A percentile compares a stretch with the other conserved stretches of the same genome.
phyloP scores from a whole-genome alignment of 495 filamentous ascomycete genomes.

The Penicillium antarcticum region DNA sequence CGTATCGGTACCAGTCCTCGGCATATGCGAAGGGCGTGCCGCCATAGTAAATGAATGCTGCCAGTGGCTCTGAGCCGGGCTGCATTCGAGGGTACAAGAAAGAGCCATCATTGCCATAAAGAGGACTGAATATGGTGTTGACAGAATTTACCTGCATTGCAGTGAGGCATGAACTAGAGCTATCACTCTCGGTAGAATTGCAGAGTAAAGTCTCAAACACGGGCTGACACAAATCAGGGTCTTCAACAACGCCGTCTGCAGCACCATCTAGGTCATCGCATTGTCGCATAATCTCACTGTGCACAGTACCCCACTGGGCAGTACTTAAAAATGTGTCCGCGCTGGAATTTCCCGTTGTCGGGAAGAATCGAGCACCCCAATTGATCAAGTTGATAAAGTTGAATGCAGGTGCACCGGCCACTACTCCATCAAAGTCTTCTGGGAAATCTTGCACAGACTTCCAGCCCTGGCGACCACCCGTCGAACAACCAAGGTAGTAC shows the following conservation, averaged over 20 bases:
- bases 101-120: slow-evolving; percentile 47
- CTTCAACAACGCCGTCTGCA: slow-evolving; percentile 67
- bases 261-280: slow-evolving; percentile 64
- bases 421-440: slow-evolving; percentile 61
- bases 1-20: slow-evolving; percentile 51
- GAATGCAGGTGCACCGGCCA: slow-evolving; percentile 55
- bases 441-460: slow-evolving; percentile 49
- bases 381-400: slow-evolving; percentile 50
- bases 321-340: slow-evolving; percentile 50
- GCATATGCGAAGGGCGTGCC: slow-evolving; percentile 41
- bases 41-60: slow-evolving; percentile 32
- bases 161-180: slow-evolving; percentile 45
- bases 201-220: slow-evolving; percentile 53
- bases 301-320: slow-evolving; percentile 48
- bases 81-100: slow-evolving; percentile 55
- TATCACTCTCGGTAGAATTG: slow-evolving; percentile 22
- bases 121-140: slow-evolving; percentile 51
- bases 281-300: slow-evolving; percentile 57
- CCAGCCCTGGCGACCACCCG: slow-evolving; percentile 54
- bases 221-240: slow-evolving; percentile 54
- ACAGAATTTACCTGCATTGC: slow-evolving; percentile 53
- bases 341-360: slow-evolving; percentile 42
- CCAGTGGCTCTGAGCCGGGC: slow-evolving; percentile 36
- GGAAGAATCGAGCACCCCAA: slow-evolving; percentile 53
- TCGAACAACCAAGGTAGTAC: slow-evolving; percentile 58